Base-by-base conservation (phyloP, 345 rosid genomes). In the Pistacia atlantica region DNA sequence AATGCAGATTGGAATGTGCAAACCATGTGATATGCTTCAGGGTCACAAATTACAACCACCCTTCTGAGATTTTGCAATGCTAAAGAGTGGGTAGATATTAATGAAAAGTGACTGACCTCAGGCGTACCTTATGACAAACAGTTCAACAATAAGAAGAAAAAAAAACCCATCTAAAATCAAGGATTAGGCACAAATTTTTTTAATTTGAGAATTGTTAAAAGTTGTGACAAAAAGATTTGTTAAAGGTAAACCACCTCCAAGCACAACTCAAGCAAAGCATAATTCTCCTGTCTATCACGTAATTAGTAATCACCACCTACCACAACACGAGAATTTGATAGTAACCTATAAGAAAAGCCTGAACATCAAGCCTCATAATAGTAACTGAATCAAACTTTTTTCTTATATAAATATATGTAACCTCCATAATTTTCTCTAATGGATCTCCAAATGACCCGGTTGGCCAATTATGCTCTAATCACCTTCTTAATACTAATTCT, bases 311-410 rank as follows among this genome's bases (percentile, higher is more conserved):
- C 18, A 38, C 56, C 38, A 69, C 81, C 83, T 51, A 77, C 72
- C 62, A 59, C 68, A 67, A n/a, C 84, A 80, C 74, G 84, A 73
- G 80, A 70, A 20, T 68, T 69, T 20, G 31, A 28, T 17, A 16
- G 8, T 37, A 60, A 54, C 73, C n/a, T 79, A 82, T 56, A 67
- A 72, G 88, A 75, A 84, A 84, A 79, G 79, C 87, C 80, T 84
- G 89, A 86, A 74, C 72, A 12, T 65, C 72, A 16, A 31, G 17
- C 35, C 4, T 31, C 75, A 37, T 45, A 20, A 33, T 38, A 28
- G 69, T 33, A 46, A 63, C 66, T 25, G 31, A 31, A 38, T 18
- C 13, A 52, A 52, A 35, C 20, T 16, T 75, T 66, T 51, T 49
- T 16, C 35, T 17, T 56, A 55, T 74, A 67, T 60, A 75, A 28